Evolutionary conservation across 2,329 filamentous ascomycete species (phyloP), one percentile per base, ranked within the genome.

Genomic region (Salinomyces thailandicus): DNA sequence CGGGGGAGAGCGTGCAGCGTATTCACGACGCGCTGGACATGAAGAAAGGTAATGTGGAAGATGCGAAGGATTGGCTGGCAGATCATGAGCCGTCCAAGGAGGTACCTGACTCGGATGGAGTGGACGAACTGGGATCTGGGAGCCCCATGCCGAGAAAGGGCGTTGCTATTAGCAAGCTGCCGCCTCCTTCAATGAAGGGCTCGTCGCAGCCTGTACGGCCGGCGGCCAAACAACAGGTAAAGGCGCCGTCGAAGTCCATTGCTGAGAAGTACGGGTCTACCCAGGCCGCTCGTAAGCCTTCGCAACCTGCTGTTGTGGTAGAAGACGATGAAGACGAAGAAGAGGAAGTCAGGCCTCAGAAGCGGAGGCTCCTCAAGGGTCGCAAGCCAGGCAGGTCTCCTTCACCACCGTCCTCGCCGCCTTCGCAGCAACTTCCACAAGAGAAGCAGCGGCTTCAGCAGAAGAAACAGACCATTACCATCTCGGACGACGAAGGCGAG

Each of bases 211-310:
- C 50, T 19, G 22, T 41, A 2, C 45, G 72, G 47, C 59, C 63
- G 35, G 61, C 62, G n/a, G 69, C 68, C 31, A 71, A 71, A 55
- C 69, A 73, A 44, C 62, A 67, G 33, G 63, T 77, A 19, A 72
- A 73, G 44, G 64, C 63, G 8, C 70, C 70, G 5, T 64, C 63
- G 11, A 68, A 67, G 40, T 68, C 62, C 5, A 75, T 83, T 38
- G 67, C 72, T 5, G 53, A 60, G 39, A 55, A 52, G 37, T 60
- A 59, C 36, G 45, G 38, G 20, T 27, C 37, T 7, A 40, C 39
- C 8, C 38, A 44, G 13, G 12, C 39, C 13, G 34, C 34, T 18
- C 24, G 39, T 5, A 49, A 46, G 24, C 58, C 51, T 28, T 37
- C 45, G 12, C 40, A 48, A 15, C 54, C 52, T 9, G n/a, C 27